Conservation (phyloP, 2,329 filamentous ascomycete species). For the Aureobasidium vineae region DNA sequence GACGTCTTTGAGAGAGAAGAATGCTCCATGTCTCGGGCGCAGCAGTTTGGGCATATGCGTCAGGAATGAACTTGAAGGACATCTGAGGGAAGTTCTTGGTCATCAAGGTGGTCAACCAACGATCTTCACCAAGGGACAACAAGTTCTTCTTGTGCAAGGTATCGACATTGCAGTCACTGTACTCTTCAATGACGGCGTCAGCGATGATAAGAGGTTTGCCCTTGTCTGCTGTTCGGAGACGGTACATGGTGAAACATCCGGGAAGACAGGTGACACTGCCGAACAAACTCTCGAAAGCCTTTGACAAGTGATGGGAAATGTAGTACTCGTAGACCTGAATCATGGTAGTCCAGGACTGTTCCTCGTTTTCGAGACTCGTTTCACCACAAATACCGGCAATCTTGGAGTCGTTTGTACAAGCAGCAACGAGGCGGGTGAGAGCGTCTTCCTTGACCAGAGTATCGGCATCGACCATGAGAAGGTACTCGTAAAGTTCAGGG, state of each 20-base stretch:
- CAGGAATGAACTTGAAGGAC: constrained; percentile 93
- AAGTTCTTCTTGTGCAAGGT: constrained; percentile 95
- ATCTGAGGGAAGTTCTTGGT: constrained; percentile 95
- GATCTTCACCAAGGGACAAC: constrained; percentile 90
- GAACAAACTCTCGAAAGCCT: constrained; percentile 97
- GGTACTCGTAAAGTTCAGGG: constrained; percentile 93
- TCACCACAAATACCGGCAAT: constrained; percentile 98
- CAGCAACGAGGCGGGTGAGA: constrained; percentile 85
- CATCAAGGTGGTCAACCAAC: constrained; percentile 96
- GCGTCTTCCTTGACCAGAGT: constrained; percentile 91
- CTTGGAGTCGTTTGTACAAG: constrained; percentile 89
- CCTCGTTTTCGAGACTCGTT: constrained; percentile 93
- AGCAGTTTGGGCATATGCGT: constrained; percentile 89
- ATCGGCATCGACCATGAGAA: constrained; percentile 97
- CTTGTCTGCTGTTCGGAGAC: constrained; percentile 87
- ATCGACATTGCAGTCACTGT: constrained; percentile 84
- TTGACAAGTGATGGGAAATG: constrained; percentile 94
- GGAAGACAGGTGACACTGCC: constrained; percentile 98
- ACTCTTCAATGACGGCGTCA: constrained; percentile 82
- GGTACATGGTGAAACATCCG: constrained; percentile 99
- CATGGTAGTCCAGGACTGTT: constrained; percentile 98
- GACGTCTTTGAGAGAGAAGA: constrained; percentile 91
- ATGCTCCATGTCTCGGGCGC: constrained; percentile 94
- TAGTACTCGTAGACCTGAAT: constrained; percentile 99
- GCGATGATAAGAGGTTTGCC: constrained; percentile 93